A percentile compares a stretch with the other conserved stretches of the same genome.
phyloP scores from a whole-genome alignment of 768 basidiomycete genomes.

The Agaricus sinodeliciosus region DNA sequence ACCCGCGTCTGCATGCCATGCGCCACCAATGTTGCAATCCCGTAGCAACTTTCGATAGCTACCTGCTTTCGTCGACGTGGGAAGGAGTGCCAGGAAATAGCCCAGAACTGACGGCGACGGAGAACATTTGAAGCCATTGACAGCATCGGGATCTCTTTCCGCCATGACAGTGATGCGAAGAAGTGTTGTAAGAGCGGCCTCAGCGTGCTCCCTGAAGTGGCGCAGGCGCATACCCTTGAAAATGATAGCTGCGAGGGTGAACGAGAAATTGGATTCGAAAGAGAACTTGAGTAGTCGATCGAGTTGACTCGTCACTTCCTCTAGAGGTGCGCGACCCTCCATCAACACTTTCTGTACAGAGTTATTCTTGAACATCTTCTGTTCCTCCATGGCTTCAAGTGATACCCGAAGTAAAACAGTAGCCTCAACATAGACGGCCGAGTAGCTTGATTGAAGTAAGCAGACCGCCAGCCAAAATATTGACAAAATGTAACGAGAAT shows the following conservation, averaged over 20 bases:
- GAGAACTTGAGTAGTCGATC: conserved; percentile 70
- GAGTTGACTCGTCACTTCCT: conserved; percentile 63
- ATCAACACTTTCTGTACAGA: conserved; percentile 54
- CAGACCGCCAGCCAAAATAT: conserved; percentile 89
- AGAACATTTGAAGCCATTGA: conserved; percentile 35
- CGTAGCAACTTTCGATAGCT: conserved; percentile 56
- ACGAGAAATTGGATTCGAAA: conserved; percentile 74
- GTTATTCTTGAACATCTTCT: conserved; percentile 48
- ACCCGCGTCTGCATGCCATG: conserved; percentile 33
- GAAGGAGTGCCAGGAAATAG: conserved; percentile 75
- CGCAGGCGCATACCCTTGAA: conserved; percentile 82
- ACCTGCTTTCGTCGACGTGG: conserved; percentile 51
- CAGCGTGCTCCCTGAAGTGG: conserved; percentile 53
- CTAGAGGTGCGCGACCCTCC: conserved; percentile 56
- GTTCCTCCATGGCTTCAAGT: conserved; percentile 55
- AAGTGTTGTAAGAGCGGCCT: conserved; percentile 54
- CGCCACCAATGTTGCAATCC: conserved; percentile 52
- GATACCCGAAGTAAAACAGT: conserved; percentile 59
- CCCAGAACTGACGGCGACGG: conserved; percentile 58
- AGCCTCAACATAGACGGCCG: conserved; percentile 64
- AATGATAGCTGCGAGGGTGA: conserved; percentile 74
- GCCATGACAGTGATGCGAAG: conserved; percentile 53
- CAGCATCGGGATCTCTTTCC: conserved; percentile 20
- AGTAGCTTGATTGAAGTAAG: conserved; percentile 71
- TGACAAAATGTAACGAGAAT: conserved; percentile 66